Base-by-base conservation (phyloP, 75 land plant genomes). In the Adiantum capillusveneris region DNA sequence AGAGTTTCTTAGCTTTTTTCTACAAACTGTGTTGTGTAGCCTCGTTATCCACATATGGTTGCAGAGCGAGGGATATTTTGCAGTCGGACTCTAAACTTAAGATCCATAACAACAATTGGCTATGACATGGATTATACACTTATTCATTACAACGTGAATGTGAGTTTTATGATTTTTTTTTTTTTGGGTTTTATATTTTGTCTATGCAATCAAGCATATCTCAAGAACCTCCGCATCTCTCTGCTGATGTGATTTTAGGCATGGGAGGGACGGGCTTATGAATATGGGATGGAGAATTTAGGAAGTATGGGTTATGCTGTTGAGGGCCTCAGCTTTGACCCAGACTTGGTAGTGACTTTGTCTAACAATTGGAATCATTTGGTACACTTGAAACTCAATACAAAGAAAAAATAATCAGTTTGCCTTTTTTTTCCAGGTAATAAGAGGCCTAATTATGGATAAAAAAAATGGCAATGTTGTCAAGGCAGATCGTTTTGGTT, bases 101-200 rank as follows among this genome's bases (percentile, higher is more conserved):
- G 96, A 20, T 93, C 98, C 48, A 93, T 93, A 43, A 80, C 90
- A 53, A 85, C 79, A 25, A 93, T 93, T 69, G 98, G 98, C 59
- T 93, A 93, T 70, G 98, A 93, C 68, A 93, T 93, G 98, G 98
- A 93, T 59, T 93, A 93, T 64, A 93, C 98, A 12, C 72, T 93
- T 56, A 74, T 93, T 57, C 98, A 88, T 59, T 93, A 93, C 60
- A 89, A 89, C 61, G 96, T 93, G 18, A 83, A 77, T 83, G 98
- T 93, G 67, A 69, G 62, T 59, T 34, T 9, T 34, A 34, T 34
- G 7, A 5, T 34, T 9, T 5, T 34, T 46, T 46, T 46, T 46
- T 2, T 46, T 46, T 17, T 46, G 62, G 19, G 67, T 56, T 14
- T 62, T 46, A 36, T 44, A 50, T 11, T 68, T 60, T 60, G 70